Evolutionary conservation across 2,329 filamentous ascomycete genomes (phyloP).

Genomic region (Fusarium concolor): DNA sequence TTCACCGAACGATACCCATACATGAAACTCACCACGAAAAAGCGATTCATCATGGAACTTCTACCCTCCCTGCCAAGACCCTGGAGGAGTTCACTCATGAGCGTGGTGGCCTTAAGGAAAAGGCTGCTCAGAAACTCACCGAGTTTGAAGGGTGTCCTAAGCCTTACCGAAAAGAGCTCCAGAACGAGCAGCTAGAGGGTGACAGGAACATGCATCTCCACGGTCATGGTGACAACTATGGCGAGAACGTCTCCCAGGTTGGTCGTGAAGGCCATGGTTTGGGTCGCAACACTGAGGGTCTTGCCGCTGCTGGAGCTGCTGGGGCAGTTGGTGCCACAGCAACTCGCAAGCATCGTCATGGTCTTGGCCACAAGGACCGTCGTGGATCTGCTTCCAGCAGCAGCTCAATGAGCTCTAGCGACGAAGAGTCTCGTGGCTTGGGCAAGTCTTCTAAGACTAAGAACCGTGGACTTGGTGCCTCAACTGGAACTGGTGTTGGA

Average conservation of each 20-base stretch:
- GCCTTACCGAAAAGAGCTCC: slow-evolving; percentile 20
- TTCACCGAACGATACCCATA: slow-evolving; percentile 78
- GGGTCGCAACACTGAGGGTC: slow-evolving; percentile 16
- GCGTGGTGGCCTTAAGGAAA: slow-evolving; percentile 62
- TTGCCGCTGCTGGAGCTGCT: slow-evolving; percentile 22
- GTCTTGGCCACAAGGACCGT: slow-evolving; percentile 16
- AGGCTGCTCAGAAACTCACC: slow-evolving; percentile 64
- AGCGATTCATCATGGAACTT: slow-evolving; percentile 73
- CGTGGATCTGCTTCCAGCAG: slow-evolving; percentile 31
- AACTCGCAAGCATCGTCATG: slow-evolving; percentile 27
- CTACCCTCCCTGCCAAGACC: slow-evolving; percentile 71
- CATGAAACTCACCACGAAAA: slow-evolving; percentile 78
- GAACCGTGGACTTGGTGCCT: slow-evolving; percentile 22
- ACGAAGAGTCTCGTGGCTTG: slow-evolving; percentile 31
- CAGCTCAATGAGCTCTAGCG: slow-evolving; percentile 25
- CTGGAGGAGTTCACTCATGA: slow-evolving; percentile 69
- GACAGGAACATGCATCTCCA: slow-evolving; percentile 37
- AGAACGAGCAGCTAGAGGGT: slow-evolving; percentile 23
- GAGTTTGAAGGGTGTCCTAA: slow-evolving; percentile 72
- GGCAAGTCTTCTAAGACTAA: slow-evolving; percentile 31
- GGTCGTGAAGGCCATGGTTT: slow-evolving; percentile 19
- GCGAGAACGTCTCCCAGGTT: slow-evolving; percentile 13
- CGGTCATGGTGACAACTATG: slow-evolving; percentile 26
- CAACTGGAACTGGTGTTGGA: slow-evolving; percentile 18
- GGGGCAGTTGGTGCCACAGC: slow-evolving; percentile 22